Base-by-base conservation (phyloP, 305 asterid species). In the Stenogyne calaminthoides region DNA sequence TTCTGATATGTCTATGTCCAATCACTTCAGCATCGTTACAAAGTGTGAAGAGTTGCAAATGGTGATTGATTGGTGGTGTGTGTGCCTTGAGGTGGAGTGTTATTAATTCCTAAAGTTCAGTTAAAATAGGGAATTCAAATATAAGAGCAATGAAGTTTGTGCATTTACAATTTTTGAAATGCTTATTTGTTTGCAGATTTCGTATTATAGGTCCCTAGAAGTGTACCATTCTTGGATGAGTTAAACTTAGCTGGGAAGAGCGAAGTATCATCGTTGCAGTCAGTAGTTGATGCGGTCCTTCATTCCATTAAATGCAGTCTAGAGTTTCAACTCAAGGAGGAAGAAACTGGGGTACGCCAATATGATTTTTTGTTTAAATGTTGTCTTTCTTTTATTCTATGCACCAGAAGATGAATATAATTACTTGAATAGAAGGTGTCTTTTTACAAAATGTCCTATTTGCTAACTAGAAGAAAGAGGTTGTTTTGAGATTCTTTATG, bases 221-320 rank as follows among this genome's bases (percentile, higher is more conserved):
- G 69, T 37, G 74, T 57, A 34, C 14, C 72, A 39, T 52, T 62
- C 34, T 39, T 59, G 61, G 77, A 82, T 44, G 83, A 42, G 29
- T 66, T 74, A 20, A 68, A 73, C 68, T 63, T 77, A 55, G 47
- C 52, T 25, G 80, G 64, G 77, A 82, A 68, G 65, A 59, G 39
- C 10, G 76, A 78, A 44, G 54, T 34, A 51, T 36, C 76, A 9
- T 86, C 85, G 5, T 67, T 80, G 60, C 70, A 55, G 55, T 56
- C 68, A 27, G 75, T 79, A 37, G 82, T 84, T 76, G 87, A 88
- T 79, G 80, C 82, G 2, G 70, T 86, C 79, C 61, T 82, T 75
- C 76, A 49, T 36, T 85, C 95, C 16, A 46, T 88, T 34, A 80
- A 81, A 74, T n/a, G 57, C 44, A 84, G 88, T 81, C 70, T 83